Conservation (phyloP, 2,329 filamentous ascomycete species). For the Sporothrix euskadiensis region DNA sequence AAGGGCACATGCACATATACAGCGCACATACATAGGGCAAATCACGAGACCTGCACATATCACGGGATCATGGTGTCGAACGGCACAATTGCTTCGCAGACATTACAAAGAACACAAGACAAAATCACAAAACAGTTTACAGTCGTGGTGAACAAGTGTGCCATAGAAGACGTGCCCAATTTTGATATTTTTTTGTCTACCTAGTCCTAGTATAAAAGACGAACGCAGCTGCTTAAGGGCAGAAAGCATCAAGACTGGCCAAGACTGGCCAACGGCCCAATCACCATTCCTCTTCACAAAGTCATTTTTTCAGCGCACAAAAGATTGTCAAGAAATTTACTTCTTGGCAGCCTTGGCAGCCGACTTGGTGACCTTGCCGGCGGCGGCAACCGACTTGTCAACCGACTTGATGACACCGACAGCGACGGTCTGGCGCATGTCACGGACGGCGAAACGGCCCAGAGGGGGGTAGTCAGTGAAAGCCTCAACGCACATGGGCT, state of each 20-base stretch:
- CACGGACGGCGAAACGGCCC: conserved; percentile 99
- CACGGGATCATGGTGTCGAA: too few species aligned
- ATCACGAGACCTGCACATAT: background rate
- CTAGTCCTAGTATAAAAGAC: conserved; percentile 24
- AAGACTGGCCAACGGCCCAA: conserved; percentile 25
- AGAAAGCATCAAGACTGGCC: conserved; percentile 24
- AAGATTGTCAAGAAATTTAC: conserved; percentile 50
- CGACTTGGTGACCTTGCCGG: conserved; percentile 70
- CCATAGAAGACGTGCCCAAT: conserved; percentile 21
- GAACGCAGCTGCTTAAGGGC: conserved; percentile 12
- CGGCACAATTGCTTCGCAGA: too few species aligned
- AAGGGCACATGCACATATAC: too few species aligned
- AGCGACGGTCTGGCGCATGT: conserved; percentile 89
- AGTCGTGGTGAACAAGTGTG: background rate
- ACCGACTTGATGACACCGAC: conserved; percentile 95
- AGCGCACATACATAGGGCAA: background rate
- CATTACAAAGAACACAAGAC: too few species aligned
- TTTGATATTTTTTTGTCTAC: conserved; percentile 28
- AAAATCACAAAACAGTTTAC: too few species aligned
- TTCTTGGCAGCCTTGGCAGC: conserved; percentile 75
- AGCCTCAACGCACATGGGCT: conserved; percentile 99
- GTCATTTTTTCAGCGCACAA: background rate
- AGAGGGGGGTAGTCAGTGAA: conserved; percentile 99
- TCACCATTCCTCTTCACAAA: conserved; percentile 18
- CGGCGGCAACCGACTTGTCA: conserved; percentile 59